Base-by-base conservation (phyloP, 192 early-diverging fungal species). In the Phlyctochytrium arcticum region DNA sequence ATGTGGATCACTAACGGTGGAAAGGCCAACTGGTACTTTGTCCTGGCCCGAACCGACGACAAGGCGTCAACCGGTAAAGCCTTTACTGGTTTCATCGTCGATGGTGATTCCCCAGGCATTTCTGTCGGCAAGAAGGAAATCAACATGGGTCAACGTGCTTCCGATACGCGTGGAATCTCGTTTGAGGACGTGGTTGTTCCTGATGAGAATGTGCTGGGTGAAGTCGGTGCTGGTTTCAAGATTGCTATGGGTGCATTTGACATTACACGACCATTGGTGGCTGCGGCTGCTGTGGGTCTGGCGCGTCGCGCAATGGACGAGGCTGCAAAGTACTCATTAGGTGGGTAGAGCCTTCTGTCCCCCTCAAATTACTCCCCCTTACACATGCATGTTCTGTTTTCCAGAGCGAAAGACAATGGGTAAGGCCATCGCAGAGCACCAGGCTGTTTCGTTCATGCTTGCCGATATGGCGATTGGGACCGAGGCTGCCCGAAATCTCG, bases 1-100 rank as follows among this genome's bases (percentile, higher is more conserved):
- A 95, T 95, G 92, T 98, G 93, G 93, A 98, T 98, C 72, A 98
- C 95, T 53, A 98, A 98, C 69, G 90, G 89, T 62, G 92, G 92
- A 27, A 86, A 95, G 69, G 95, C 95, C 59, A 94, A 98, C 85
- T 98, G 93, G 93, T 95, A 84, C 88, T 98, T 95, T 78, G 85
- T 95, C 30, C 78, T 98, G 37, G 95, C 95, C 51, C 86, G 87
- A 67, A 94, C 93, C 29, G 92, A 95, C 72, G 74, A 87, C 9
- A 82, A 66, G 15, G 91, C 90, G 54, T 81, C 62, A 26, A 78
- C 94, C 10, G 92, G 79, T 47, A 88, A 87, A 67, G 95, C 92
- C 12, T 95, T 98, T 72, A 94, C 95, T 26, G 93, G 93, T 0
- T 95, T 98, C 79, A 94, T 98, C 57, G 89, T 98, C 24, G 95